Evolutionary conservation across 805 yeast species (phyloP).

Genomic region (Suhomyces faveliae): DNA sequence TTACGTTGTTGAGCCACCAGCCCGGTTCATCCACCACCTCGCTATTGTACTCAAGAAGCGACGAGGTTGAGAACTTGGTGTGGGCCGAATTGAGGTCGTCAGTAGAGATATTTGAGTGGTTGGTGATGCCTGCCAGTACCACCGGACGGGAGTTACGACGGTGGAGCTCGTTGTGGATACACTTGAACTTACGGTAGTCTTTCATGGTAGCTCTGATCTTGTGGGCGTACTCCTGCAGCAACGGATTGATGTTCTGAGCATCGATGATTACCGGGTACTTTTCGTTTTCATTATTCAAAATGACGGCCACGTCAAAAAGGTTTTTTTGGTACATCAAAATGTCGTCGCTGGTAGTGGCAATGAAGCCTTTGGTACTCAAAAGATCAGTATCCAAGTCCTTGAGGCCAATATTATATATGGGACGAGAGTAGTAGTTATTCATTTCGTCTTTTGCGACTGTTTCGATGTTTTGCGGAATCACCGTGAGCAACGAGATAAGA

Average conservation of each 20-base stretch:
- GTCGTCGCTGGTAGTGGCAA: constrained; percentile 68
- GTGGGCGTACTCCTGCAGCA: constrained; percentile 10
- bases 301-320: constrained; percentile 47
- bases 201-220: constrained; percentile 31
- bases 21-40: constrained; percentile 25
- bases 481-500: constrained; percentile 56
- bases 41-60: constrained; percentile 3
- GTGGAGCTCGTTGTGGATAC: constrained; percentile 24
- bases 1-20: constrained; percentile 44
- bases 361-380: constrained; percentile 34
- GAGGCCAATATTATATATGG: constrained; percentile 63
- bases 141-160: not conserved
- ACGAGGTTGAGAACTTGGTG: constrained; percentile 24
- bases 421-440: constrained; percentile 34
- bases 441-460: constrained; percentile 14
- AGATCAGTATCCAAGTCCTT: constrained; percentile 45
- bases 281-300: constrained; percentile 17
- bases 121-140: constrained; percentile 10
- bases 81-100: constrained; percentile 32
- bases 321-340: constrained; percentile 53
- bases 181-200: constrained; percentile 38
- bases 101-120: constrained; percentile 16
- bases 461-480: constrained; percentile 57
- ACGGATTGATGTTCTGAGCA: constrained; percentile 3
- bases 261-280: constrained; percentile 15